Conservation (phyloP, 2,329 filamentous ascomycete species). For the Diaporthe citrichinensis region DNA sequence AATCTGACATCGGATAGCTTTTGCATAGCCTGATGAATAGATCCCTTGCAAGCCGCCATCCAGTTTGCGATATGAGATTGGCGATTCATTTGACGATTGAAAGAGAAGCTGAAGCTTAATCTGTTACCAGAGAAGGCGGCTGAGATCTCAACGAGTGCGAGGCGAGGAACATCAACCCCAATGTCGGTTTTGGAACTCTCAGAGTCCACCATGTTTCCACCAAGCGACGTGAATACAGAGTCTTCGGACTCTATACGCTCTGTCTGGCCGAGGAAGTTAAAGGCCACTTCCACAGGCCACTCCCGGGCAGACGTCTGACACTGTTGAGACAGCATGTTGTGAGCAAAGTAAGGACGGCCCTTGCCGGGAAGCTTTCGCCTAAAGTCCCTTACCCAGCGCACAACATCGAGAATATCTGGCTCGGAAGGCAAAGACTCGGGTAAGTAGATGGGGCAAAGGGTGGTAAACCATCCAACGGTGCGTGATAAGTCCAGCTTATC, state of each 20-base stretch:
- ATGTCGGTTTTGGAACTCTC: background rate
- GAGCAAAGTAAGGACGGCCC: conserved; percentile 17
- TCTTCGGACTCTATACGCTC: background rate
- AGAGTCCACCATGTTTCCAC: background rate
- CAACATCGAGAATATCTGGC: background rate
- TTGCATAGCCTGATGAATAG: background rate
- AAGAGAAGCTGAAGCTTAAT: conserved; percentile 15
- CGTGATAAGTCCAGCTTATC: background rate
- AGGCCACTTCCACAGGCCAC: background rate
- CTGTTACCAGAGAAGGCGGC: background rate
- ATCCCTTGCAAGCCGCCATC: background rate
- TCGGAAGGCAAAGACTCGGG: background rate
- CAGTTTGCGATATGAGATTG: background rate
- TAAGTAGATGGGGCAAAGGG: background rate
- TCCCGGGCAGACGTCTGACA: background rate
- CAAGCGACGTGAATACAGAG: background rate
- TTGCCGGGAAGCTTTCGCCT: conserved; percentile 14
- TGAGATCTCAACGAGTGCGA: conserved; percentile 16
- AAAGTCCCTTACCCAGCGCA: conserved; percentile 3
- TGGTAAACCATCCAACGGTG: conserved; percentile 13
- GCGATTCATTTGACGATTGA: background rate
- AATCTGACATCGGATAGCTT: background rate
- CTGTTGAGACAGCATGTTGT: background rate
- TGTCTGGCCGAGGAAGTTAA: conserved; percentile 10
- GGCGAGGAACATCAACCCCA: background rate